Evolutionary conservation across 2,329 filamentous ascomycete species (phyloP).

Genomic region (Diaporthe sp.): DNA sequence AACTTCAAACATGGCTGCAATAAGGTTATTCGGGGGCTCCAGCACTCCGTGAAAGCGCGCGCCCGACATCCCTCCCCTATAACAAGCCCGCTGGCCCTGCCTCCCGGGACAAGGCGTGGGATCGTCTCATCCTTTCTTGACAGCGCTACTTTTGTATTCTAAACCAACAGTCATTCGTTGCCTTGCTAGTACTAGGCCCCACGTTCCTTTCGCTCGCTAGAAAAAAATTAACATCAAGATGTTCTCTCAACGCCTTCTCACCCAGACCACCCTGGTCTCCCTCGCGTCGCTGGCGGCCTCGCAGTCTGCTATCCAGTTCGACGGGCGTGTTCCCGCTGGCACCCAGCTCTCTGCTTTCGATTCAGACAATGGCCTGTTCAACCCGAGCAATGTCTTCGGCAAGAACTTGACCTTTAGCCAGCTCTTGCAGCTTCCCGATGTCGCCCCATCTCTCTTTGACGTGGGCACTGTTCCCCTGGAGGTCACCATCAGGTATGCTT

Average conservation of each 20-base stretch:
- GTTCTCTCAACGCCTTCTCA: constrained; percentile 30
- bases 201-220: constrained; percentile 33
- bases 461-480: constrained; percentile 61
- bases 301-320: constrained; percentile 55
- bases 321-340: constrained; percentile 59
- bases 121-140: constrained; percentile 20
- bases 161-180: constrained; percentile 8
- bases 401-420: constrained; percentile 66
- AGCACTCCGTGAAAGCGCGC: constrained; percentile 22
- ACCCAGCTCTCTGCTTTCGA: constrained; percentile 59
- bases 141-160: constrained; percentile 21
- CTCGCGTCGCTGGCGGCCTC: constrained; percentile 40
- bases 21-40: constrained; percentile 10
- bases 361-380: constrained; percentile 59
- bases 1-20: constrained; percentile 35
- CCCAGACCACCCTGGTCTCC: constrained; percentile 14
- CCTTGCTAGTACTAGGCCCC: constrained; percentile 31
- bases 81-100: constrained; percentile 22
- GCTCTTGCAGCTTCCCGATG: constrained; percentile 62
- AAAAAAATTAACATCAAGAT: constrained; percentile 22
- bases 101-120: neutral
- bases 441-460: constrained; percentile 61
- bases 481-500: constrained; percentile 63
- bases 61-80: constrained; percentile 28
- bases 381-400: constrained; percentile 66